Conservation (phyloP, 768 basidiomycete species). For the Mycena pura region DNA sequence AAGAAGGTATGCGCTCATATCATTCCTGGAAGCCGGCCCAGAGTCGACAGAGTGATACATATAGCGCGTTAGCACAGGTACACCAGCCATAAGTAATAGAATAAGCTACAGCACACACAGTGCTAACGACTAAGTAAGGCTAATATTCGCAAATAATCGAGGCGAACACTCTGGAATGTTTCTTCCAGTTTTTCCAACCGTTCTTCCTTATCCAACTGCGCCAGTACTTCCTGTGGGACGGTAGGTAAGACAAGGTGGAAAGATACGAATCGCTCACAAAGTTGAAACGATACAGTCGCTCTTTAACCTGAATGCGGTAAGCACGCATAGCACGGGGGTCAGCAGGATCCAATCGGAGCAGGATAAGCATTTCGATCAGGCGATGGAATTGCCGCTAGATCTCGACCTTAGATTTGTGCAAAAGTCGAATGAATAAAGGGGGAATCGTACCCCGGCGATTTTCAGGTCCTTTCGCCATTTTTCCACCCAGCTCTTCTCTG, state of each 20-base stretch:
- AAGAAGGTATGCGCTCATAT: slow-evolving; percentile 52
- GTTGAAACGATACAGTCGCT: slow-evolving; percentile 93
- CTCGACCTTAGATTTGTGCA: slow-evolving; percentile 5
- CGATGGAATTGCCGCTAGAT: slow-evolving; percentile 91
- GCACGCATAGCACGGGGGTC: slow-evolving; percentile 63
- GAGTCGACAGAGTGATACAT: background rate
- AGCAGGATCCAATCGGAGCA: slow-evolving; percentile 68
- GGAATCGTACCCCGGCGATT: slow-evolving; percentile 76
- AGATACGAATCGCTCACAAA: slow-evolving; percentile 62
- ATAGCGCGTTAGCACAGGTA: too few relatives aligned
- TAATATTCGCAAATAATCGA: slow-evolving; percentile 87
- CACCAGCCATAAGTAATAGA: too few relatives aligned
- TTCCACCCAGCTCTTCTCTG: slow-evolving; percentile 79
- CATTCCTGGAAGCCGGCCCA: slow-evolving; percentile 32
- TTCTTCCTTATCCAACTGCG: slow-evolving; percentile 87
- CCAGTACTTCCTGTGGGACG: slow-evolving; percentile 76
- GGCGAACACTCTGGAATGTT: slow-evolving; percentile 85
- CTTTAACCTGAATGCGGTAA: slow-evolving; percentile 92
- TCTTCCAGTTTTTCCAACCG: slow-evolving; percentile 89
- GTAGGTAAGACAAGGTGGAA: background rate
- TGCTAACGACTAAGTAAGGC: slow-evolving; percentile 47
- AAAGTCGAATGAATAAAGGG: background rate
- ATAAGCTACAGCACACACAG: too few relatives aligned
- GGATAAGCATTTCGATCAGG: slow-evolving; percentile 88
- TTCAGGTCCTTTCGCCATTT: slow-evolving; percentile 84